A percentile compares a stretch with the other conserved stretches of the same genome.
Evolutionary conservation across 306 rosid species (phyloP).

Genomic region (Macrotyloma uniflorum): DNA sequence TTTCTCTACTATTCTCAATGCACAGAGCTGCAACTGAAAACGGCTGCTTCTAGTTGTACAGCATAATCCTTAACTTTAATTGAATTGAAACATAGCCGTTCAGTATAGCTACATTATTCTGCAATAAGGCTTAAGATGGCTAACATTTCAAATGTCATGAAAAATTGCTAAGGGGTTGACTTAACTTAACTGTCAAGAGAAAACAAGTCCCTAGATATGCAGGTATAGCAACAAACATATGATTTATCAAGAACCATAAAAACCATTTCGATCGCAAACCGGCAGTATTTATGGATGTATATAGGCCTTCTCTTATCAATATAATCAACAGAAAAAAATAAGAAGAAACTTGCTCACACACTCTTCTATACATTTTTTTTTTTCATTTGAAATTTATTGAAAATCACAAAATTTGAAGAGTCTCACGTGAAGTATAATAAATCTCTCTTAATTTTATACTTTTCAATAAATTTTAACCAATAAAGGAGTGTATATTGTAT

Average conservation of each 20-base stretch:
- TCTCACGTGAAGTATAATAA: too few species aligned
- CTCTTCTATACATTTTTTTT: too few species aligned
- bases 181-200: background rate
- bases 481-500: too few species aligned
- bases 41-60: slow-evolving; percentile 33
- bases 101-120: background rate
- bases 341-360: too few species aligned
- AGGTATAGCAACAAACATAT: background rate
- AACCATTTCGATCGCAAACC: background rate
- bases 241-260: background rate
- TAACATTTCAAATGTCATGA: background rate
- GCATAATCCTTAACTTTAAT: background rate
- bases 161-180: background rate
- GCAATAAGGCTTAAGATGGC: background rate
- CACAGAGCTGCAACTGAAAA: slow-evolving; percentile 21
- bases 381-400: too few species aligned
- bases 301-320: background rate
- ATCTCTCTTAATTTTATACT: too few species aligned
- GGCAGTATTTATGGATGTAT: background rate
- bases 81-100: slow-evolving; percentile 2
- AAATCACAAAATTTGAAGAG: too few species aligned
- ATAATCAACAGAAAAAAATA: too few species aligned
- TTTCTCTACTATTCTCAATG: slow-evolving; percentile 25
- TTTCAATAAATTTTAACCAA: too few species aligned
- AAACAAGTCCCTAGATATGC: background rate